phyloP scores from a whole-genome alignment of 257 asterid species.

The Solanum piurae region DNA sequence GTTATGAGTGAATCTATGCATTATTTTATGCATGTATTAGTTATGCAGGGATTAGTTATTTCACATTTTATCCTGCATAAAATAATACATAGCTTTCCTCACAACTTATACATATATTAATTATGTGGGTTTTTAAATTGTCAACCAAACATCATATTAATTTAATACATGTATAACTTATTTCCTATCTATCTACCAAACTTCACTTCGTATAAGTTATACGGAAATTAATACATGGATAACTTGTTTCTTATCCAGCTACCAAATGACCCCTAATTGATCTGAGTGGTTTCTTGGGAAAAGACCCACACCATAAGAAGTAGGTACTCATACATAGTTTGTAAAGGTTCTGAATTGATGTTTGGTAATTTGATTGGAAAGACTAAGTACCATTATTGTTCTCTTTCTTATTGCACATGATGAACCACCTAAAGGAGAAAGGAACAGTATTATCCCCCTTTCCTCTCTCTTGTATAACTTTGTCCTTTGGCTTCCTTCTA shows the following conservation, averaged over 20 bases:
- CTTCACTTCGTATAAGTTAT: background rate
- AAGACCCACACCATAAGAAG: background rate
- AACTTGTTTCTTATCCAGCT: background rate
- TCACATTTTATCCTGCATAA: background rate
- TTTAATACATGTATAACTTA: background rate
- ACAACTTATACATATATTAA: background rate
- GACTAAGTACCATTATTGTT: background rate
- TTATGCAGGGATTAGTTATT: background rate
- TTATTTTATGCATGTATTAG: background rate
- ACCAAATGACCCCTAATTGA: background rate
- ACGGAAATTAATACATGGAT: background rate
- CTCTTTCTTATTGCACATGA: background rate
- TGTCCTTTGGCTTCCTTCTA: background rate
- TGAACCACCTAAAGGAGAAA: background rate
- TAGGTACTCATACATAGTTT: background rate
- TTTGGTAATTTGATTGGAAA: background rate
- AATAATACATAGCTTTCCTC: background rate
- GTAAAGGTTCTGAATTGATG: background rate
- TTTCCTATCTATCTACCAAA: background rate
- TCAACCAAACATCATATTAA: background rate
- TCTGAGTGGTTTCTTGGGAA: background rate
- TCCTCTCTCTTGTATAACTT: background rate
- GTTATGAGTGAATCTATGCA: background rate
- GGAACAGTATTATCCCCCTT: background rate
- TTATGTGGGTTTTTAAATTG: background rate